Evolutionary conservation across 1,284 basidiomycete genomes (phyloP).

Genomic region (Cutaneotrichosporon mucoides): DNA sequence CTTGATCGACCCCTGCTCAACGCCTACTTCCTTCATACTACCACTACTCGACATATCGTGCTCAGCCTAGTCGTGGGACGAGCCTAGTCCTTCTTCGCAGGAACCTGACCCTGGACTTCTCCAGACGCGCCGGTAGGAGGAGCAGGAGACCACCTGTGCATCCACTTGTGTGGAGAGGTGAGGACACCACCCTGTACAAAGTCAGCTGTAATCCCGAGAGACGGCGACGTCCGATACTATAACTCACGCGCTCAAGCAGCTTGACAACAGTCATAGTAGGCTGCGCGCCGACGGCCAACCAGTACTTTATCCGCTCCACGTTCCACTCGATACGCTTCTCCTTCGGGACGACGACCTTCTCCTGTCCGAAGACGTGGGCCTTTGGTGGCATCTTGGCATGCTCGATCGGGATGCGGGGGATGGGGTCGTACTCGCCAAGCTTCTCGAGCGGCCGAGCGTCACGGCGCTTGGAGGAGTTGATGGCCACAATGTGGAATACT

Average conservation of each 20-base stretch:
- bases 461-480: slow-evolving; percentile 67
- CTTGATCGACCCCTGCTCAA: background rate
- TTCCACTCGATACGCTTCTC: slow-evolving; percentile 85
- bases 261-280: slow-evolving; percentile 74
- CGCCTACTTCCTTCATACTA: background rate
- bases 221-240: background rate
- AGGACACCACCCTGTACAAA: slow-evolving; percentile 39
- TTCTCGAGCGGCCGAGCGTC: slow-evolving; percentile 88
- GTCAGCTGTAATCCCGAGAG: background rate
- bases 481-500: slow-evolving; percentile 80
- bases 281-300: slow-evolving; percentile 78
- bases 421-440: slow-evolving; percentile 80
- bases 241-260: slow-evolving; percentile 72
- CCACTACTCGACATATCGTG: background rate
- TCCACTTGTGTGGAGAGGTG: slow-evolving; percentile 40
- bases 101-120: background rate
- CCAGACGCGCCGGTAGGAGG: background rate
- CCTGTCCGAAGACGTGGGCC: slow-evolving; percentile 43
- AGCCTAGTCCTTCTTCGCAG: background rate
- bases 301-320: slow-evolving; percentile 81
- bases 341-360: slow-evolving; percentile 26
- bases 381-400: slow-evolving; percentile 23
- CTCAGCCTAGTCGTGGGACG: background rate
- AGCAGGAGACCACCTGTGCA: slow-evolving; percentile 32
- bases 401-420: slow-evolving; percentile 40